Evolutionary conservation across 2,329 filamentous ascomycete species (phyloP).

Genomic region (Arthrobotrys musiformis): DNA sequence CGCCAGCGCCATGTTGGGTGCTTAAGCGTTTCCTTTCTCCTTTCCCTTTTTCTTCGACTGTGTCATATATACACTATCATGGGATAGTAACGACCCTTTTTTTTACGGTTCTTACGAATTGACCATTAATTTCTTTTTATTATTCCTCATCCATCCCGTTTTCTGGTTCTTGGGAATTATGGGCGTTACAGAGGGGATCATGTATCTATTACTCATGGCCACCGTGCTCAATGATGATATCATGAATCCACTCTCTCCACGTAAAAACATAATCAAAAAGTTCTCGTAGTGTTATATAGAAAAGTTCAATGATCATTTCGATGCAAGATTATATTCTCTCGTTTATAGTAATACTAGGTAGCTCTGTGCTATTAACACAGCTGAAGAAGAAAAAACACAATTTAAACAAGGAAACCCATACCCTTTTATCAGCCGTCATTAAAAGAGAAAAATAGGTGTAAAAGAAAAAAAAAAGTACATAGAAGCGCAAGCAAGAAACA

Average conservation of each 20-base stretch:
- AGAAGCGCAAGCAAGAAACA: no score
- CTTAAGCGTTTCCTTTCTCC: constrained; percentile 26
- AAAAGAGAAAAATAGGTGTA: no score
- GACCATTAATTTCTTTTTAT: constrained; percentile 32
- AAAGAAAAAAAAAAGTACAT: no score
- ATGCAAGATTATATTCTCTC: background rate
- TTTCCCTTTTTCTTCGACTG: constrained; percentile 26
- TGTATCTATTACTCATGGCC: constrained; percentile 2
- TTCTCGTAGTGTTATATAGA: background rate
- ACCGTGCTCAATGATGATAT: constrained; percentile 22
- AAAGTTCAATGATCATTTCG: background rate
- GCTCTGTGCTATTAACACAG: constrained; percentile 50
- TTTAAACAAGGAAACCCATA: no score
- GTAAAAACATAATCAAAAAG: background rate
- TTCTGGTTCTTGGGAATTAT: constrained; percentile 2
- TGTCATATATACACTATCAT: constrained; percentile 54
- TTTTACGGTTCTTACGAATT: constrained; percentile 29
- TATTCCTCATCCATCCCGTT: constrained; percentile 1
- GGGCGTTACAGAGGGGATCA: constrained; percentile 24
- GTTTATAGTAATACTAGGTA: background rate
- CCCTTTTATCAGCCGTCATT: background rate
- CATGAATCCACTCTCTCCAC: background rate
- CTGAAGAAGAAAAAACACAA: background rate
- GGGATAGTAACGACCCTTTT: constrained; percentile 35
- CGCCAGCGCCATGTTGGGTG: constrained; percentile 48